Percentiles rank a stretch among this genome's conserved stretches.
Evolutionary conservation across 768 basidiomycete genomes (phyloP).

Genomic region (Crassisporium funariophilum): DNA sequence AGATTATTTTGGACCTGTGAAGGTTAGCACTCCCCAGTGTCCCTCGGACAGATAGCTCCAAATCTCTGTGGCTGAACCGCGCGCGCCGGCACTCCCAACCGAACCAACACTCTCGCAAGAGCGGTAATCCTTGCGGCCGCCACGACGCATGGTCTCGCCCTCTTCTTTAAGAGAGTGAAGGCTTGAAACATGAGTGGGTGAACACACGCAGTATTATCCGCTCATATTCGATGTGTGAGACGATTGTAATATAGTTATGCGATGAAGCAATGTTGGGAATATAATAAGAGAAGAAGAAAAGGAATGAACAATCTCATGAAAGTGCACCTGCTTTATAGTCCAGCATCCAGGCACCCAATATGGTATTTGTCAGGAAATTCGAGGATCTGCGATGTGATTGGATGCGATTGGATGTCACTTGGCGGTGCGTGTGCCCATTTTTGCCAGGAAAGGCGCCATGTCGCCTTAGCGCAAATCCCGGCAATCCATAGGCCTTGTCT

Average conservation of each 20-base stretch:
- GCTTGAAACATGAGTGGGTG: conserved; percentile 26
- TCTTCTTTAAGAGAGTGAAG: conserved; percentile 12
- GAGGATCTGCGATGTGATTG: background rate
- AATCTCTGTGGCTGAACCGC: no score
- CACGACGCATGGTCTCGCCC: conserved; percentile 30
- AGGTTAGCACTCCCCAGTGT: no score
- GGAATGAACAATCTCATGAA: background rate
- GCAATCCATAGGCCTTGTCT: conserved; percentile 4
- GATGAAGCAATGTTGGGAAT: background rate
- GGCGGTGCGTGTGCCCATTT: background rate
- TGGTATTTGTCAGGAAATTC: conserved; percentile 5
- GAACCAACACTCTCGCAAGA: conserved; percentile 20
- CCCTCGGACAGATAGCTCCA: no score
- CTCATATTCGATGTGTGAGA: conserved; percentile 11
- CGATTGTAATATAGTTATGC: background rate
- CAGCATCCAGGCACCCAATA: conserved; percentile 3
- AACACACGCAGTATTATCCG: conserved; percentile 28
- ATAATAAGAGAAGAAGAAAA: background rate
- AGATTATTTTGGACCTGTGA: no score
- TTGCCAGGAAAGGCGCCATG: no score
- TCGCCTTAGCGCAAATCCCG: no score
- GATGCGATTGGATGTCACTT: no score
- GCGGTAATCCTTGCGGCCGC: conserved; percentile 44
- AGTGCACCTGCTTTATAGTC: conserved; percentile 5
- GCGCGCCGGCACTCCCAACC: no score